Base-by-base conservation (phyloP, 2,329 filamentous ascomycete species). In the Aureobasidium melanogenum region DNA sequence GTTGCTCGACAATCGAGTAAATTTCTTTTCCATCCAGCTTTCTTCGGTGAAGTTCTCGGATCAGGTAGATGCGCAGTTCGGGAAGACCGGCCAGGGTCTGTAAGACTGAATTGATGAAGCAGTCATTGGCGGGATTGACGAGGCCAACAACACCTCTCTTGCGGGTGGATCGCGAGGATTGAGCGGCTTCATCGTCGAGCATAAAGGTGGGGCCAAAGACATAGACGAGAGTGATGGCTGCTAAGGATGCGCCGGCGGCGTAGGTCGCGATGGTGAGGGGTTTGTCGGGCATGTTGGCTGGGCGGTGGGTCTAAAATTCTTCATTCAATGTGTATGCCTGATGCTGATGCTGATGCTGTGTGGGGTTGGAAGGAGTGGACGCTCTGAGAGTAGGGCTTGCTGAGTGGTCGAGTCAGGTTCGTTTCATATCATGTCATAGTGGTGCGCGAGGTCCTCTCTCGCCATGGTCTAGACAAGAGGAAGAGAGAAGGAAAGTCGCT, bases 201-300 rank as follows among this genome's bases (percentile, higher is more conserved):
- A 96, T 89, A 75, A 93, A 97, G 57, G 92, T 97, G n/a, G 94
- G 94, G 9, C 88, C 91, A 76, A 99, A 97, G 68, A 97, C 93
- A 76, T 97, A 99, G 73, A 97, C 89, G 62, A 97, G 84, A 34
- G 94, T 93, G 65, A 96, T 89, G 64, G 94, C 94, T 61, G 94
- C 94, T 65, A 99, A 87, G 60, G 92, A 96, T 63, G 93, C 94
- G 68, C 93, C 93, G 63, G 93, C 94, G 70, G 94, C 94, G 76
- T 99, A 99, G 47, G 90, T 91, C 68, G 91, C 90, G 69, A 94
- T 88, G 8, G 88, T 91, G 63, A 90, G 82, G 60, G 86, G 86
- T 78, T 88, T 91, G 72, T 94, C 89, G 69, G 88, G 89, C 89
- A 94, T 93, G 67, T 28, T 30, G 9, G 50, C 2, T 17, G 8